Conservation (phyloP, 2,329 filamentous ascomycete genomes). For the Aspergillus proliferans region DNA sequence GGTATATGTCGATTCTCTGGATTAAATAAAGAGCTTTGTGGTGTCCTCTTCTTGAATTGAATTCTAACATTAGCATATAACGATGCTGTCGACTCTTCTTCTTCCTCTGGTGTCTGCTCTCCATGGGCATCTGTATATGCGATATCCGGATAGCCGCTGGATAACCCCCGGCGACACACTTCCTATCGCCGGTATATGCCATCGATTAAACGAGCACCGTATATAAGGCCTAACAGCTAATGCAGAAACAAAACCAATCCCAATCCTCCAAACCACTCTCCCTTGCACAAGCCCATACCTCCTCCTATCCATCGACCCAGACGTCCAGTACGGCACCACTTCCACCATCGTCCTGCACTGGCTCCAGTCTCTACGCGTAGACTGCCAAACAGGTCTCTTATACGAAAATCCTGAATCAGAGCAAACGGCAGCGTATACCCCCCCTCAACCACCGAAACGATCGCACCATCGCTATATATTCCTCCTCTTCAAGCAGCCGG, state of each 20-base stretch:
- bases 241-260: constrained; percentile 5
- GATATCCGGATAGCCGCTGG: constrained; percentile 14
- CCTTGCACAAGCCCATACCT: constrained; percentile 11
- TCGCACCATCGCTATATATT: constrained; percentile 27
- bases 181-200: constrained; percentile 3
- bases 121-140: constrained; percentile 7
- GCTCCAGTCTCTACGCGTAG: constrained; percentile 17
- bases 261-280: constrained; percentile 14
- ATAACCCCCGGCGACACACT: constrained; percentile 14
- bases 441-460: constrained; percentile 21
- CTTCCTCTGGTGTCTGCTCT: background rate
- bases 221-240: too few species aligned
- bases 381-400: constrained; percentile 3
- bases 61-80: too few species aligned
- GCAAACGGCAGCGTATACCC: constrained; percentile 18
- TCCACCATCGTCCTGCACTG: constrained; percentile 21
- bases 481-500: constrained; percentile 23
- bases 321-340: constrained; percentile 9
- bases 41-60: too few species aligned
- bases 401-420: constrained; percentile 1
- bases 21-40: too few species aligned
- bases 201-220: background rate
- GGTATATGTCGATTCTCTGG: too few species aligned
- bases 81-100: background rate
- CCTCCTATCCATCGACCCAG: constrained; percentile 20